Base-by-base conservation (phyloP, 352 stramenopile genomes). In the Pythium apleroticum region DNA sequence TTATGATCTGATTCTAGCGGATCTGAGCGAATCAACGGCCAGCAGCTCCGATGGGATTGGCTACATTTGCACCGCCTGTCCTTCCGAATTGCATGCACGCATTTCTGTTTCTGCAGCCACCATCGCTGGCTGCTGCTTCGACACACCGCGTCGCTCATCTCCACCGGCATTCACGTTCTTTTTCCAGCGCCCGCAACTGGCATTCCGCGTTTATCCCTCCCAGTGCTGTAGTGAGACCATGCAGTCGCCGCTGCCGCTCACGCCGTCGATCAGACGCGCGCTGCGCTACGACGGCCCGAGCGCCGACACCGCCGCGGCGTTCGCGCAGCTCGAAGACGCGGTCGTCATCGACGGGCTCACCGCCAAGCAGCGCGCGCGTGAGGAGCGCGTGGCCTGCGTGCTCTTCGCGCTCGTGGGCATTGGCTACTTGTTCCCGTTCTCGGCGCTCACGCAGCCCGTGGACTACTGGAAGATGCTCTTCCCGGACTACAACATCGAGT, bases 401-500 rank as follows among this genome's bases (percentile, higher is more conserved):
- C 66, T 95, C 24, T 91, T 93, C 53, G 68, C 77, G 54, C 77
- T 93, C 52, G 77, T 92, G 22, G 85, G 84, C 56, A 77, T 92
- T 39, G 87, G 84, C 24, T 95, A 95, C 66, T 71, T 95, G 58
- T 95, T 95, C 66, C 87, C 87, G 17, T 95, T 95, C 71, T 95
- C 87, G 48, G 87, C 87, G 52, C 81, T 95, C 61, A 95, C 87
- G 43, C 87, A 95, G 71, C 87, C 87, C n/a, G 84, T 93, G 57
- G 87, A 95, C 74, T 95, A 93, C 71, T 95, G 87, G 84, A 85
- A 88, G 55, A 71, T 89, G 74, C 74, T 93, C 17, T 95, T 93
- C 61, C 87, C 87, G 3, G 81, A 93, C 71, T 93, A 77, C 68
- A 95, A 93, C 71, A 91, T 95, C 56, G 87, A 95, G 69, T 95